Base-by-base conservation (phyloP, 768 basidiomycete species). In the Tricholoma bakamatsutake region DNA sequence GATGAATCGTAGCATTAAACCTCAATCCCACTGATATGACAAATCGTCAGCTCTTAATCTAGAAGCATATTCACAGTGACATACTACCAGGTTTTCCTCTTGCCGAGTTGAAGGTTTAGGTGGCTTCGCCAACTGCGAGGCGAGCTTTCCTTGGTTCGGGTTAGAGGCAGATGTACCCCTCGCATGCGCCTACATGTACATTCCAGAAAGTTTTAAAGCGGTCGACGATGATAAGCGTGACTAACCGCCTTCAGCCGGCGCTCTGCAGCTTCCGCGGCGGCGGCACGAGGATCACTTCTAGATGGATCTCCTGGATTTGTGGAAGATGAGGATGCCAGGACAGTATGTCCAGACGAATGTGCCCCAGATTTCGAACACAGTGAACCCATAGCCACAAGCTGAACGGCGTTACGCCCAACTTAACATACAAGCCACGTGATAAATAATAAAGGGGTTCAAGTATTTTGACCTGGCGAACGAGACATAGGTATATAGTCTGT, bases 201-300 rank as follows among this genome's bases (percentile, higher is more conserved):
- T 59, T 57, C 57, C 52, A 55, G 55, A 58, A 24, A 55, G 59
- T 54, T 53, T 46, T 61, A 53, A 55, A 53, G 40, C 42, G 35
- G 48, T 31, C 37, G 54, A 49, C 37, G 52, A 50, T 46, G 17
- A 45, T 18, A 7, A 45, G 1, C 45, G 55, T 57, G 52, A 71
- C 81, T 71, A 62, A 84, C 84, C 63, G 76, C 74, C 69, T 82
- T 74, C 66, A 78, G 59, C 59, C 84, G 75, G 62, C 77, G 78
- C 66, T 84, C 83, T 59, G 84, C 84, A 57, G 84, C 84, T 67
- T 79, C 80, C 66, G 81, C 79, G 52, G 81, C 81, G 66, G 83
- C 83, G 50, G 73, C 69, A 63, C 80, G 79, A 65, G 76, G 70
- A 73, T 82, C 71, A 57, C 62, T 62, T 55, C 63, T 64, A 62